phyloP scores from a whole-genome alignment of 2,329 filamentous ascomycete species.

The Aspergillus ochraceoroseus region DNA sequence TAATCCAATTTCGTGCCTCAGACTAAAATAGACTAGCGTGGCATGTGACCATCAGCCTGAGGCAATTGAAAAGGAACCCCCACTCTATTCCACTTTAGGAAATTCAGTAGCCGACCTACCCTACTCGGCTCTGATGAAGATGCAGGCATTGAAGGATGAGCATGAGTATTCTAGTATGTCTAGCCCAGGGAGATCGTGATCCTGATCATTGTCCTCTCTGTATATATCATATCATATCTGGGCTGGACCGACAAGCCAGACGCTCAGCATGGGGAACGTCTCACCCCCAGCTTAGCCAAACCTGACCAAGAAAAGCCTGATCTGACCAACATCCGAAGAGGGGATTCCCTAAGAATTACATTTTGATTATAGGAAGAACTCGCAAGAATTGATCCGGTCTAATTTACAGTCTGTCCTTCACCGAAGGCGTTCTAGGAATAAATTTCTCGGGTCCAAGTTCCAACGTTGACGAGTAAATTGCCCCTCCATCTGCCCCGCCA shows the following conservation, averaged over 20 bases:
- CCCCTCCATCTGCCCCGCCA: conserved; percentile 24
- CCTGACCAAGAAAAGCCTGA: conserved; percentile 3
- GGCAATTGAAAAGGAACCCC: conserved; percentile 23
- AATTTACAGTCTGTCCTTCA: conserved; percentile 14
- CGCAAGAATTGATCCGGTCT: too few relatives aligned
- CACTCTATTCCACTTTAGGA: conserved; percentile 31
- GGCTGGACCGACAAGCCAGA: too few relatives aligned
- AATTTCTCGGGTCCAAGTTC: conserved; percentile 10
- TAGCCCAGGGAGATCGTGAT: background rate
- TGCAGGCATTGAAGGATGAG: conserved; percentile 7
- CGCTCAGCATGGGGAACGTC: too few relatives aligned
- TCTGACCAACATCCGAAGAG: conserved; percentile 11
- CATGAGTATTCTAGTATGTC: too few relatives aligned
- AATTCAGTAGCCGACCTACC: conserved; percentile 22
- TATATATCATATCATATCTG: too few relatives aligned
- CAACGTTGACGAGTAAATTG: conserved; percentile 7
- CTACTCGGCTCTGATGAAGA: too few relatives aligned
- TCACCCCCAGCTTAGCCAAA: background rate
- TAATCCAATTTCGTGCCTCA: conserved; percentile 1
- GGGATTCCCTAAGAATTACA: too few relatives aligned
- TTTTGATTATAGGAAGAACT: too few relatives aligned
- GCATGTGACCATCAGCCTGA: too few relatives aligned
- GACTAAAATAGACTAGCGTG: conserved; percentile 1
- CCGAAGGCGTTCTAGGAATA: conserved; percentile 16
- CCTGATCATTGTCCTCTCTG: too few relatives aligned